Evolutionary conservation across 2,329 filamentous ascomycete genomes (phyloP).

Genomic region (Xylariaceae sp.): DNA sequence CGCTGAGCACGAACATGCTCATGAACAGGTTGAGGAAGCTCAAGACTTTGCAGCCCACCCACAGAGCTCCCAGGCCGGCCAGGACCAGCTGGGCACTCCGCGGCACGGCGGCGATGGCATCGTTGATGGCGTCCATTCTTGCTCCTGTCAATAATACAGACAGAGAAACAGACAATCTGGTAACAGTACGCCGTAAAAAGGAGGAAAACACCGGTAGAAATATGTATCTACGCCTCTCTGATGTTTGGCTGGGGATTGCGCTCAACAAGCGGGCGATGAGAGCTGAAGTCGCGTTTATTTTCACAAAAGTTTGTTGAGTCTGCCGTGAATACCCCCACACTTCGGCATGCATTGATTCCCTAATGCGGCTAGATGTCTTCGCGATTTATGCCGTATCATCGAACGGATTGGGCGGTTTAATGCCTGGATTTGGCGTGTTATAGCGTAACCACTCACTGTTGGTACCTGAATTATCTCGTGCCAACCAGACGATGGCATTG

Average conservation of each 20-base stretch:
- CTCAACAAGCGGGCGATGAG: background rate
- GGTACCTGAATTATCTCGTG: background rate
- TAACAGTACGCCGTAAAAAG: background rate
- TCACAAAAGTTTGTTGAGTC: background rate
- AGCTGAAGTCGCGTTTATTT: background rate
- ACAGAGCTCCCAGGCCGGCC: slow-evolving; percentile 54
- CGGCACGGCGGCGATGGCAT: slow-evolving; percentile 39
- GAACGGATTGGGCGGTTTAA: background rate
- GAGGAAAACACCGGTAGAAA: background rate
- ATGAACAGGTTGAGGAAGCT: slow-evolving; percentile 58
- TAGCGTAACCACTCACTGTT: background rate
- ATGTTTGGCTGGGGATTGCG: background rate
- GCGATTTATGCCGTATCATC: background rate
- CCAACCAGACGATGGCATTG: background rate
- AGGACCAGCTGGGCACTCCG: slow-evolving; percentile 43
- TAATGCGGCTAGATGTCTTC: background rate
- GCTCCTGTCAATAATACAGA: background rate
- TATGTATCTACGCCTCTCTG: background rate
- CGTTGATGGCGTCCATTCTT: slow-evolving; percentile 32
- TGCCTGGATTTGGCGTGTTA: background rate
- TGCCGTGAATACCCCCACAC: background rate
- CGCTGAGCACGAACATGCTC: slow-evolving; percentile 63
- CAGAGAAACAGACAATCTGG: background rate
- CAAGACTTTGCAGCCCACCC: slow-evolving; percentile 50
- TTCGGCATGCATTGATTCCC: background rate